Evolutionary conservation across 2,329 filamentous ascomycete genomes (phyloP).

Genomic region (Colletotrichum chrysophilum): DNA sequence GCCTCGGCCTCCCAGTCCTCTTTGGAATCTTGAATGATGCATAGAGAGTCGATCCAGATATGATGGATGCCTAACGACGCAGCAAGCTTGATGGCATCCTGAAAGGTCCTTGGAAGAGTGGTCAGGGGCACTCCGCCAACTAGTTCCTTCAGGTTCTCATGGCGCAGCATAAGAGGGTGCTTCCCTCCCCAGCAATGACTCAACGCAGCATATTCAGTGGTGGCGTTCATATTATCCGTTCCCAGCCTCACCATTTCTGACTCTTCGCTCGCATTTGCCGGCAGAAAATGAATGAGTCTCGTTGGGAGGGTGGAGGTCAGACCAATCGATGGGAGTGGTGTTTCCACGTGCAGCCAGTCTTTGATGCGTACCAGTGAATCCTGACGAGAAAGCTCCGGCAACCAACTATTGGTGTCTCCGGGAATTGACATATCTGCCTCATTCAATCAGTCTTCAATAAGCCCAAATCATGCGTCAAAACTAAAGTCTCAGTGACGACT

Average conservation of each 20-base stretch:
- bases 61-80: neutral
- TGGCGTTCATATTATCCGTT: fast-evolving
- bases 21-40: neutral
- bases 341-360: neutral
- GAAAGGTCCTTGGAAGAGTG: neutral
- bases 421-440: neutral
- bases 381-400: neutral
- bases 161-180: neutral
- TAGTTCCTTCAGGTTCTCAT: fast-evolving
- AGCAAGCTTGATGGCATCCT: neutral
- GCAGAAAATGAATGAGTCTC: fast-evolving
- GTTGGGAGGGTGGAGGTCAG: neutral
- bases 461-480: neutral
- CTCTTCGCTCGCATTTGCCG: neutral
- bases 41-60: neutral
- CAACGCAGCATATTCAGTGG: neutral
- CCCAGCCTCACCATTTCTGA: neutral
- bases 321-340: neutral
- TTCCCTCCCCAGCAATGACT: neutral
- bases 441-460: neutral
- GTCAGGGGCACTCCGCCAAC: neutral
- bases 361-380: neutral
- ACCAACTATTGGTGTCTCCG: neutral
- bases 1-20: neutral
- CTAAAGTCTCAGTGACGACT: neutral